phyloP scores from a whole-genome alignment of 2,329 filamentous ascomycete genomes.

The Cladorrhinum sp. region DNA sequence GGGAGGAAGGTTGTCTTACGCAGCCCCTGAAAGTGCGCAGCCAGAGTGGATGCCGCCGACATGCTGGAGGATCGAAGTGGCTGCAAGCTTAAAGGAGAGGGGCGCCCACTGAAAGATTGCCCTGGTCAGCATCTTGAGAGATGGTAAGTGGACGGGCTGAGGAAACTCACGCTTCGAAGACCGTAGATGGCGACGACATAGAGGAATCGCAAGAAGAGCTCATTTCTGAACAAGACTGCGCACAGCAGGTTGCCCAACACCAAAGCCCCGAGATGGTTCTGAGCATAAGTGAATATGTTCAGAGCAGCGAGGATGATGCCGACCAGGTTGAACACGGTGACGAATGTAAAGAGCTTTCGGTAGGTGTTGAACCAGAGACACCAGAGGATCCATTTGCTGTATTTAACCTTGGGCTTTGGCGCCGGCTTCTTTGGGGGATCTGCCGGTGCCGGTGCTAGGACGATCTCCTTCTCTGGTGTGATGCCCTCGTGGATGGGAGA shows the following conservation, averaged over 20 bases:
- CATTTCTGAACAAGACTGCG: constrained; percentile 41
- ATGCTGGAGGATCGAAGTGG: constrained; percentile 38
- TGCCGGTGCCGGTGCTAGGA: background rate
- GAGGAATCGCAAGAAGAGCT: constrained; percentile 37
- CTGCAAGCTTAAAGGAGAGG: constrained; percentile 34
- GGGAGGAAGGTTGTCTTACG: constrained; percentile 26
- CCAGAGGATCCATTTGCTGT: constrained; percentile 35
- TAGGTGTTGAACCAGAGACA: constrained; percentile 42
- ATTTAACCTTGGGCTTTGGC: constrained; percentile 23
- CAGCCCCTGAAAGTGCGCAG: constrained; percentile 38
- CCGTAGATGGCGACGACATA: constrained; percentile 39
- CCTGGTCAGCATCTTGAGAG: constrained; percentile 11
- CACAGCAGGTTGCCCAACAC: constrained; percentile 39
- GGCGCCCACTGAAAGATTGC: constrained; percentile 36
- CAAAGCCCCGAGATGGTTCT: constrained; percentile 38
- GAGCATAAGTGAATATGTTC: constrained; percentile 36
- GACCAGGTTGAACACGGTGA: constrained; percentile 35
- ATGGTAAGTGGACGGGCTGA: too few species aligned
- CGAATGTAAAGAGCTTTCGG: constrained; percentile 39
- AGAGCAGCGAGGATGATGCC: constrained; percentile 36
- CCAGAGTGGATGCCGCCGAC: constrained; percentile 43
- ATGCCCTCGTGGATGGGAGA: constrained; percentile 35
- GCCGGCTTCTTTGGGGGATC: background rate
- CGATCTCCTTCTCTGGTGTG: constrained; percentile 22
- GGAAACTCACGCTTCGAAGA: constrained; percentile 33